Conservation (phyloP, 1,284 basidiomycete species). For the Veloboletus limbatus region DNA sequence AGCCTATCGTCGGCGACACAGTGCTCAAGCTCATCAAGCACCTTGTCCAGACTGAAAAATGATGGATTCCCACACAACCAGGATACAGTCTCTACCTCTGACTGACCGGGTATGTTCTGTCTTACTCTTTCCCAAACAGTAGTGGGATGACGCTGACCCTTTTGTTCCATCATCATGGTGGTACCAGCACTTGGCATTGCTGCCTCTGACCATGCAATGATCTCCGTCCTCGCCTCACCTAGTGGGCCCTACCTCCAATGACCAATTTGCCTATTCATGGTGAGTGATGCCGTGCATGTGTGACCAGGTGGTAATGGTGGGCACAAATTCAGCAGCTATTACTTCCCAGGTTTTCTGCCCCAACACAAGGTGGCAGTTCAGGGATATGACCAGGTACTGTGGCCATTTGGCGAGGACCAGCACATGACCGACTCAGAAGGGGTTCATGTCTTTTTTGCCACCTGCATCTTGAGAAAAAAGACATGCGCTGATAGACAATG, state of each 20-base stretch:
- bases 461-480: neutral
- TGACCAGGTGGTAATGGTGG: slow-evolving; percentile 82
- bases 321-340: slow-evolving; percentile 69
- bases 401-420: slow-evolving; percentile 41
- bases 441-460: slow-evolving; percentile 26
- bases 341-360: slow-evolving; percentile 65
- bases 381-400: slow-evolving; percentile 73
- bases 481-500: neutral
- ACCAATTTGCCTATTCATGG: slow-evolving; percentile 70
- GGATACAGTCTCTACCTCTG: slow-evolving; percentile 80
- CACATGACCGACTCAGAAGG: slow-evolving; percentile 47
- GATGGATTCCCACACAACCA: slow-evolving; percentile 70
- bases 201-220: slow-evolving; percentile 64
- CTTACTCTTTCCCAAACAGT: too few relatives aligned
- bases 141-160: neutral
- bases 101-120: slow-evolving; percentile 53
- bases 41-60: slow-evolving; percentile 63
- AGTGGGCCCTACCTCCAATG: slow-evolving; percentile 73
- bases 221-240: slow-evolving; percentile 70
- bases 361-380: slow-evolving; percentile 58
- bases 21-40: slow-evolving; percentile 69
- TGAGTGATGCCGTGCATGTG: slow-evolving; percentile 66
- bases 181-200: slow-evolving; percentile 59
- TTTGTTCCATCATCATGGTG: neutral
- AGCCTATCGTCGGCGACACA: slow-evolving; percentile 63